Base-by-base conservation (phyloP, 495 filamentous ascomycete genomes). In the Parathielavia hyrcaniae region DNA sequence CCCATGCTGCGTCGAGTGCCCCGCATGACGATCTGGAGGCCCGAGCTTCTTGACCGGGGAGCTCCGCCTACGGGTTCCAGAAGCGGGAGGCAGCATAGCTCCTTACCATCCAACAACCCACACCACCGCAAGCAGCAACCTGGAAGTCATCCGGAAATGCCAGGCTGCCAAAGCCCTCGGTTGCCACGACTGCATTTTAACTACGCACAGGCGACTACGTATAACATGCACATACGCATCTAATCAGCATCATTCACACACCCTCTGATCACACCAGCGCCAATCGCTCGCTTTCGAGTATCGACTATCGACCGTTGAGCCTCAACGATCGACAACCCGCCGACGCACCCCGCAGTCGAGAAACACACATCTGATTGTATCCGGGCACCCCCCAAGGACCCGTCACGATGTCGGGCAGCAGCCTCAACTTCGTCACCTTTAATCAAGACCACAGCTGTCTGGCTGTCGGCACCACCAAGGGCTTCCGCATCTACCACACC, bases 391-490 rank as follows among this genome's bases (percentile, higher is more conserved):
- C 12, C 13, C 4, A 46, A 3, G 3, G 17, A 20, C 41, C 23
- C 50, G 57, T 58, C 63, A 59, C 50, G 58, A 79, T 78, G 76
- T 66, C 76, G 58, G 69, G 60, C 60, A 71, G 85, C 73, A 79
- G 84, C 4, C 92, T 98, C 81, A 98, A 97, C 71, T 98, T 92
- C 70, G 89, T 98, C 66, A 97, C 91, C 17, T 98, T 97, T 75
- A 98, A 98, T 74, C 93, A 98, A 76, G 93, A 98, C 79, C 88
- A 95, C 79, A 95, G 89, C 80, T 90, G 90, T 69, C 78, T 98
- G 59, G 93, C 91, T 75, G 90, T 96, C 61, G 92, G 87, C 46
- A 97, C 95, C 49, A 84, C 86, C 40, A 90, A 86, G 70, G 93
- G 93, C 60, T 97, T 96, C 71, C 88, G 91, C 53, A 88, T 96